Conservation (phyloP, 805 yeast genomes). For the Jamesozyma rosinii region DNA sequence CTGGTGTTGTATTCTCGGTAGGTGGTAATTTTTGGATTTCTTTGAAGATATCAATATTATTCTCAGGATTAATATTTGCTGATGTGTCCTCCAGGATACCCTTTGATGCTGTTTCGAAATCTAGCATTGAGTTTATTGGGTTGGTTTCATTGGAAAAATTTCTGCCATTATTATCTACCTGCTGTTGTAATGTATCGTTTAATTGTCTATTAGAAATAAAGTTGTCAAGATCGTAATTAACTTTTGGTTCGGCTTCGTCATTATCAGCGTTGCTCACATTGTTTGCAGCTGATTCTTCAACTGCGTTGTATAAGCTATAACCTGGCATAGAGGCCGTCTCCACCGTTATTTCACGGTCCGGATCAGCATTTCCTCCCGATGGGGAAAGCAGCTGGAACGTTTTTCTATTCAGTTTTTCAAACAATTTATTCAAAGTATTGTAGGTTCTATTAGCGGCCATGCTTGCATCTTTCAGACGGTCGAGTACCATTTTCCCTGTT, state of each 20-base stretch:
- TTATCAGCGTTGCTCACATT: background rate
- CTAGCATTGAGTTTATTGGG: slow-evolving; percentile 2
- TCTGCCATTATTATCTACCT: background rate
- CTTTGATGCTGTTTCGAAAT: slow-evolving; percentile 3
- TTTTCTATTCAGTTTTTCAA: slow-evolving; percentile 66
- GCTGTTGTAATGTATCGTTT: background rate
- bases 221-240: background rate
- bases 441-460: slow-evolving; percentile 75
- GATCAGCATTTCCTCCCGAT: background rate
- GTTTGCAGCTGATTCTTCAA: background rate
- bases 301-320: background rate
- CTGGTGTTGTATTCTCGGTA: background rate
- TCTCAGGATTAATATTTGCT: background rate
- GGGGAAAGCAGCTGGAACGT: slow-evolving; percentile 43
- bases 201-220: background rate
- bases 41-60: background rate
- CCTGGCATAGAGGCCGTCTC: background rate
- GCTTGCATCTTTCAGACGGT: slow-evolving; percentile 60
- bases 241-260: background rate
- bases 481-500: slow-evolving; percentile 65
- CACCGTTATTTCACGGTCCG: background rate
- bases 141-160: background rate
- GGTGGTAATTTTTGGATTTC: background rate
- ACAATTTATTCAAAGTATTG: slow-evolving; percentile 66
- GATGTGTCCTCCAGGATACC: slow-evolving; percentile 1